Percentiles rank a stretch among this genome's conserved stretches.
Evolutionary conservation across 164 flowering plant species (phyloP).

Genomic region (Piper longum): DNA sequence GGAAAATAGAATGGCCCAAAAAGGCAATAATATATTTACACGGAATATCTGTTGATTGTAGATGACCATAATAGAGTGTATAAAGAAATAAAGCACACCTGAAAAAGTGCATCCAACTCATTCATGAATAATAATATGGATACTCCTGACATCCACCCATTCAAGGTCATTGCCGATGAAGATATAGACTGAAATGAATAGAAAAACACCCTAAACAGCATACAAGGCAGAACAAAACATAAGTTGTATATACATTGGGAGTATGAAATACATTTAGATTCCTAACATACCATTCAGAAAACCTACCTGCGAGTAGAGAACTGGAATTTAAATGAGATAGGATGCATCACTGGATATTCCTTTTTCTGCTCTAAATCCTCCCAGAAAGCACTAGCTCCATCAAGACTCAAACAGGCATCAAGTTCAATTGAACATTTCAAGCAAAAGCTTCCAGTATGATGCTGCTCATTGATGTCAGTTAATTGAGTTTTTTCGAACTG

Average conservation of each 20-base stretch:
- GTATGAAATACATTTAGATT: not conserved
- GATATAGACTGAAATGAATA: conserved; percentile 34
- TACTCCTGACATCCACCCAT: conserved; percentile 30
- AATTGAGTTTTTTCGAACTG: conserved; percentile 22
- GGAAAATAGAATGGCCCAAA: not conserved
- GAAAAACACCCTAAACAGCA: conserved; percentile 43
- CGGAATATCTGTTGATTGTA: not conserved
- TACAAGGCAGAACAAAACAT: not conserved
- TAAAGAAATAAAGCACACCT: conserved; percentile 31
- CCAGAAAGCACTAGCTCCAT: conserved; percentile 38
- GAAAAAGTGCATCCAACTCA: conserved; percentile 34
- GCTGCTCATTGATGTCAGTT: conserved; percentile 17
- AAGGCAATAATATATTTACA: no score
- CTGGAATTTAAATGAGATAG: conserved; percentile 27
- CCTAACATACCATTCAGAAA: not conserved
- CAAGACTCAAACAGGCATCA: conserved; percentile 30
- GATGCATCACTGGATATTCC: conserved; percentile 21
- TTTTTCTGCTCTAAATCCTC: conserved; percentile 19
- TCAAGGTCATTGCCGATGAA: conserved; percentile 34
- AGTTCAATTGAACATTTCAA: conserved; percentile 26
- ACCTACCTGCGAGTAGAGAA: conserved; percentile 43
- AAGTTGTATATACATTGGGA: not conserved
- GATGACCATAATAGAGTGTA: not conserved
- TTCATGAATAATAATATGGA: conserved; percentile 29
- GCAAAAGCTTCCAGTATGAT: conserved; percentile 17